Evolutionary conservation across 352 stramenopile genomes (phyloP).

Genomic region (Globisporangium okanoganense): DNA sequence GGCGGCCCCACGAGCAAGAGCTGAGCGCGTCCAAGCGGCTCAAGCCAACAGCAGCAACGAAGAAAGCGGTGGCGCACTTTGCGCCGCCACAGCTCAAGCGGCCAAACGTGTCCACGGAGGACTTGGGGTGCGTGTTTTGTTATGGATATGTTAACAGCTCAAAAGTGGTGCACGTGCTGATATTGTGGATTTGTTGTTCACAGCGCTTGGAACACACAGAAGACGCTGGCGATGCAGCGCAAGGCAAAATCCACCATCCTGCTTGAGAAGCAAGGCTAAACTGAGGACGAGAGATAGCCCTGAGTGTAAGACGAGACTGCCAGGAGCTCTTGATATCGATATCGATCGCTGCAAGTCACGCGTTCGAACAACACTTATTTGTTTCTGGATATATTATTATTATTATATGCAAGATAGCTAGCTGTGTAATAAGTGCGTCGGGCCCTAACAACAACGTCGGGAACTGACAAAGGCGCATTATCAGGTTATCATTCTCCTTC

Average conservation of each 20-base stretch:
- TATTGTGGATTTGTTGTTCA: not conserved
- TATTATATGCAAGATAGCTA: too few species aligned
- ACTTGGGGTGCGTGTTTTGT: slow-evolving; percentile 34
- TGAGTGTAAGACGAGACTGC: too few species aligned
- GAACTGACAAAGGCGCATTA: too few species aligned
- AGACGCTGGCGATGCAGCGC: slow-evolving; percentile 46
- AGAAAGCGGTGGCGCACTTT: slow-evolving; percentile 28
- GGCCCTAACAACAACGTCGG: too few species aligned
- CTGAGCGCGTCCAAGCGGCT: slow-evolving; percentile 14
- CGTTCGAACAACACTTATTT: too few species aligned
- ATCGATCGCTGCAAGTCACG: too few species aligned
- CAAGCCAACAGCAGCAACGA: slow-evolving; percentile 16
- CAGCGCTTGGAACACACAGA: slow-evolving; percentile 69
- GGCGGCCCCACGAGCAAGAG: slow-evolving; percentile 1
- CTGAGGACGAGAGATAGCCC: too few species aligned
- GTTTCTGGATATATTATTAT: too few species aligned
- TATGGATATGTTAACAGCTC: not conserved
- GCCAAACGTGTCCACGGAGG: slow-evolving; percentile 70
- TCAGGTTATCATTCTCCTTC: too few species aligned
- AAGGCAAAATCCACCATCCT: slow-evolving; percentile 28
- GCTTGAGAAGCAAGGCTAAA: too few species aligned
- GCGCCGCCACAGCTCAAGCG: slow-evolving; percentile 60
- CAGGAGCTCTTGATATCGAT: too few species aligned
- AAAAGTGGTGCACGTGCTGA: not conserved
- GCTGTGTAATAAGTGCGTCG: too few species aligned